phyloP scores from a whole-genome alignment of 2,329 filamentous ascomycete genomes.

The Venturia oleaginea region DNA sequence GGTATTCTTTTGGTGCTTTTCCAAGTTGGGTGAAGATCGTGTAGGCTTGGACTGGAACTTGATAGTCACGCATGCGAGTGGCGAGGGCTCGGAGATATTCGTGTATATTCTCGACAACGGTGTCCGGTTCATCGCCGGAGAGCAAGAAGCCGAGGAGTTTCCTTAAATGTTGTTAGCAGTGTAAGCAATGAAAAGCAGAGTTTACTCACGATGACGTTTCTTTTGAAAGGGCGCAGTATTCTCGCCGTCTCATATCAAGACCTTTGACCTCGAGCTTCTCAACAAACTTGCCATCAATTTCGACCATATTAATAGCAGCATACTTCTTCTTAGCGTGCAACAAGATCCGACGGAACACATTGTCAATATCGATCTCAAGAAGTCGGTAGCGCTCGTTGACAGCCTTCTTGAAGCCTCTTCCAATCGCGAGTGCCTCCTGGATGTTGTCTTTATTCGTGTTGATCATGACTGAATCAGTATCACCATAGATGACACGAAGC shows the following conservation, averaged over 20 bases:
- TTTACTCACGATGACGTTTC: conserved; percentile 63
- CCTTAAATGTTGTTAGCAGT: conserved; percentile 27
- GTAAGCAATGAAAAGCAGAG: conserved; percentile 14
- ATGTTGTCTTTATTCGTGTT: conserved; percentile 96
- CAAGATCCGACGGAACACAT: conserved; percentile 85
- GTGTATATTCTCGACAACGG: conserved; percentile 81
- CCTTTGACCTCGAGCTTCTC: conserved; percentile 98
- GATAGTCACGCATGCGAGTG: conserved; percentile 72
- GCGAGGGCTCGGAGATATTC: conserved; percentile 84
- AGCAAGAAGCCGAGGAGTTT: conserved; percentile 89
- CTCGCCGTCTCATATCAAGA: conserved; percentile 93
- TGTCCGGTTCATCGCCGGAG: conserved; percentile 84
- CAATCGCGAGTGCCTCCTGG: conserved; percentile 80
- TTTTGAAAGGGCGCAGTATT: conserved; percentile 93
- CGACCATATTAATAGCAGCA: conserved; percentile 87
- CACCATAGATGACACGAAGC: conserved; percentile 93
- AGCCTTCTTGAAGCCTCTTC: conserved; percentile 85
- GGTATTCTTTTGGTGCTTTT: conserved; percentile 87
- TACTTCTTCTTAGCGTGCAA: conserved; percentile 99
- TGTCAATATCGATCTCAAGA: conserved; percentile 96
- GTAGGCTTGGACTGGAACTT: conserved; percentile 74
- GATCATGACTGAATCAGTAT: conserved; percentile 99
- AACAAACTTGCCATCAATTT: conserved; percentile 78
- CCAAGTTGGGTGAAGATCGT: conserved; percentile 98
- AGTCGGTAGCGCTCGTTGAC: conserved; percentile 91